These are phyloP conservation scores for Tetrapisispora arboricola DNA, from an alignment of 805 yeast species.

Conservation along the genomic window DNA sequence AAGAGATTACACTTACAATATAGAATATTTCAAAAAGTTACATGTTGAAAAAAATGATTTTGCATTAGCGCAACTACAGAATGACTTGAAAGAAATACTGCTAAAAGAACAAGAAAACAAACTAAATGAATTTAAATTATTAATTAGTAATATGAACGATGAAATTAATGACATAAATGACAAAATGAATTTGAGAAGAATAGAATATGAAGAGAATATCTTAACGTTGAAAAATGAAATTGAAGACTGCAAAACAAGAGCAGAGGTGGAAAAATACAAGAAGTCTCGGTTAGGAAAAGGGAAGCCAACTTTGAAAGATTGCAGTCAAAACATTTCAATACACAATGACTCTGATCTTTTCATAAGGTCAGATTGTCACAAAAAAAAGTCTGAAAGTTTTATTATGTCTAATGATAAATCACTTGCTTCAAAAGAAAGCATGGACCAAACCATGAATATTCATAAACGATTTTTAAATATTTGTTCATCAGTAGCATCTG, in stretches of 20 bases:
- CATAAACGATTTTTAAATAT: neutral
- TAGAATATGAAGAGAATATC: slow-evolving; percentile 11
- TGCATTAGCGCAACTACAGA: slow-evolving; percentile 21
- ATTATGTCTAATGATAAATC: too few species aligned
- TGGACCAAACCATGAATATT: too few species aligned
- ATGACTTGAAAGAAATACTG: slow-evolving; percentile 20
- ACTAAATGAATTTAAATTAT: slow-evolving; percentile 11
- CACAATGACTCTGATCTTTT: too few species aligned
- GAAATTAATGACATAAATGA: slow-evolving; percentile 11
- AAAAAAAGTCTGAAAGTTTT: too few species aligned
- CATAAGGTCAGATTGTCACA: too few species aligned
- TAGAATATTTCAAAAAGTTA: slow-evolving; percentile 23
- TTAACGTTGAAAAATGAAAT: slow-evolving; percentile 18
- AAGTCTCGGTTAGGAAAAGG: slow-evolving; percentile 11
- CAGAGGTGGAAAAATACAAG: slow-evolving; percentile 28
- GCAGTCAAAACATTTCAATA: too few species aligned
- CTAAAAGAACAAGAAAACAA: slow-evolving; percentile 17
- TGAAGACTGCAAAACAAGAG: slow-evolving; percentile 25
- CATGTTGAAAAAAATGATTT: slow-evolving; percentile 27
- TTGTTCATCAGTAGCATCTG: neutral
- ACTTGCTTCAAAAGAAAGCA: too few species aligned
- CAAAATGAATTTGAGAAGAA: slow-evolving; percentile 7
- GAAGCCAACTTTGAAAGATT: neutral
- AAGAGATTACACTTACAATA: slow-evolving; percentile 34
- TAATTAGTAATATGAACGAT: slow-evolving; percentile 7